Evolutionary conservation across 164 flowering plant species (phyloP).

Genomic region (Paratinospora sagittata): DNA sequence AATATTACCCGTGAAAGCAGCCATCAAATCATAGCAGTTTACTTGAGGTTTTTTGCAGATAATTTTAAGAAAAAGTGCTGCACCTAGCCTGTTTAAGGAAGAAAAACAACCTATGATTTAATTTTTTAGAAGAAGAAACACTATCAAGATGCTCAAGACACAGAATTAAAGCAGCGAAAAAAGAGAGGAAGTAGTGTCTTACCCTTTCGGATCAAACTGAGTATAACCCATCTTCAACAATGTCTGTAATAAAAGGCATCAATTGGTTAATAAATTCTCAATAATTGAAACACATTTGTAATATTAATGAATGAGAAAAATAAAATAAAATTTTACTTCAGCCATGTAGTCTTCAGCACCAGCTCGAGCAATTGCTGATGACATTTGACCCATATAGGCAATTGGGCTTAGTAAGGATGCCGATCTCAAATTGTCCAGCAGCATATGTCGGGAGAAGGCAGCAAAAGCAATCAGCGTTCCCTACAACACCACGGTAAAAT

Average conservation of each 20-base stretch:
- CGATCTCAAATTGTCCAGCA: conserved; percentile 45
- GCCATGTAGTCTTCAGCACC: conserved; percentile 48
- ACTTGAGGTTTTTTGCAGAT: conserved; percentile 43
- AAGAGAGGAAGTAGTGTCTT: conserved; percentile 11
- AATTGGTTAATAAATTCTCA: not conserved
- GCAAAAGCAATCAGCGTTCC: conserved; percentile 75
- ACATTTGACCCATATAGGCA: conserved; percentile 54
- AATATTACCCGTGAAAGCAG: conserved; percentile 50
- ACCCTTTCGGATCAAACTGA: conserved; percentile 60
- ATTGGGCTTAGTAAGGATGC: conserved; percentile 75
- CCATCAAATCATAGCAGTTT: conserved; percentile 48
- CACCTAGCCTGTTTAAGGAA: conserved; percentile 35
- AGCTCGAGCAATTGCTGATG: conserved; percentile 37
- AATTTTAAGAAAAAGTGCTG: conserved; percentile 27
- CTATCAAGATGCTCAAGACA: not conserved
- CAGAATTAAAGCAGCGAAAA: not conserved
- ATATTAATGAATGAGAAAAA: too few relatives aligned
- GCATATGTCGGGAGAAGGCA: conserved; percentile 43
- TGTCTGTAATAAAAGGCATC: conserved; percentile 22
- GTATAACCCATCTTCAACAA: conserved; percentile 40
- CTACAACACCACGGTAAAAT: conserved; percentile 18
- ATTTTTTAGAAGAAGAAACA: not conserved
- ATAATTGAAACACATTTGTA: not conserved
- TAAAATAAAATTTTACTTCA: conserved; percentile 55
- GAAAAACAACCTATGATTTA: not conserved